Evolutionary conservation across 1,284 basidiomycete species (phyloP).

Genomic region (Leccinum angustisporum): DNA sequence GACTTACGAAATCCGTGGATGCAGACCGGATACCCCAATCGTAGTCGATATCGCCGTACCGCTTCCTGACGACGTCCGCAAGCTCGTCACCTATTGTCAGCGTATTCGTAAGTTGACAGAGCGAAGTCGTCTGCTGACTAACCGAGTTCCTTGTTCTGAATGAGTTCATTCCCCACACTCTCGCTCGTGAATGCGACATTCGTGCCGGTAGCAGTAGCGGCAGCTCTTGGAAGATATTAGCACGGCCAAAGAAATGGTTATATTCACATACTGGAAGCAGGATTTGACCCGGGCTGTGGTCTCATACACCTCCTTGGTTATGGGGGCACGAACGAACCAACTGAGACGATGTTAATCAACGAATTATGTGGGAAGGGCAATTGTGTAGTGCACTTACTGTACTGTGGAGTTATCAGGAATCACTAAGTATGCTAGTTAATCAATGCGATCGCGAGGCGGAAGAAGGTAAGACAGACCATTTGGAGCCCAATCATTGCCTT

Average conservation of each 20-base stretch:
- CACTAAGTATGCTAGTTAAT: slow-evolving; percentile 42
- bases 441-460: neutral
- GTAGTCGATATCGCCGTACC: slow-evolving; percentile 53
- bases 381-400: slow-evolving; percentile 36
- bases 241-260: neutral
- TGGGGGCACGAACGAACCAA: slow-evolving; percentile 71
- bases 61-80: slow-evolving; percentile 48
- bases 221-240: slow-evolving; percentile 18
- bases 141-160: slow-evolving; percentile 65
- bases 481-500: slow-evolving; percentile 60
- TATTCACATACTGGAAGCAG: slow-evolving; percentile 66
- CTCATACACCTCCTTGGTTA: slow-evolving; percentile 54
- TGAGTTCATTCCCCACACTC: slow-evolving; percentile 54
- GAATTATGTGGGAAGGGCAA: neutral
- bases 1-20: slow-evolving; percentile 65
- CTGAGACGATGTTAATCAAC: slow-evolving; percentile 26
- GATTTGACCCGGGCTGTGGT: slow-evolving; percentile 59
- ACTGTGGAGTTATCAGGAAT: slow-evolving; percentile 78
- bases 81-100: slow-evolving; percentile 52
- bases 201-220: slow-evolving; percentile 63
- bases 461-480: slow-evolving; percentile 45
- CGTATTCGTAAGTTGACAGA: neutral
- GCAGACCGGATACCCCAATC: slow-evolving; percentile 56
- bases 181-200: slow-evolving; percentile 47
- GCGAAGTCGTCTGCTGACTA: slow-evolving; percentile 3